Evolutionary conservation across 768 basidiomycete species (phyloP).

Genomic region (Tylopilus rubrobrunneus): DNA sequence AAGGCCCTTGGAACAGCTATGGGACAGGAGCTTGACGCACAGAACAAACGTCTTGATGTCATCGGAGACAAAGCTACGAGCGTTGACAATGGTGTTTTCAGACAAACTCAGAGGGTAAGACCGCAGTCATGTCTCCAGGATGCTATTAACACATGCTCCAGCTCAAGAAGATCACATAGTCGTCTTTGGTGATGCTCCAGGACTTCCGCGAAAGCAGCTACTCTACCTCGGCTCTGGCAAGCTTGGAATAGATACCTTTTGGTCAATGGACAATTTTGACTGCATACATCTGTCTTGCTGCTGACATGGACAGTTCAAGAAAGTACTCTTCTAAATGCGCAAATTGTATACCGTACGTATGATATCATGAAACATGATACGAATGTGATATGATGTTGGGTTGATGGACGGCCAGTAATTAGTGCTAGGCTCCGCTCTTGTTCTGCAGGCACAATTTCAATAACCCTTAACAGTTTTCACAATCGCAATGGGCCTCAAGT

Average conservation of each 20-base stretch:
- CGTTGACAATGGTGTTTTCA: conserved; percentile 71
- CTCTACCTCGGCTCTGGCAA: neutral
- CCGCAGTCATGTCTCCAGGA: conserved; percentile 22
- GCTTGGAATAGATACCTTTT: conserved; percentile 20
- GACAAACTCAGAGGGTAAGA: conserved; percentile 78
- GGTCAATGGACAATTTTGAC: neutral
- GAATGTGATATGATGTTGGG: no score
- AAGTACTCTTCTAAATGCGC: neutral
- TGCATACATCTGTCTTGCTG: neutral
- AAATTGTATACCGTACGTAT: neutral
- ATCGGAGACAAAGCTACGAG: conserved; percentile 76
- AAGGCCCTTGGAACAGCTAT: conserved; percentile 77
- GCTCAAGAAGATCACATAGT: conserved; percentile 61
- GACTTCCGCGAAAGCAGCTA: neutral
- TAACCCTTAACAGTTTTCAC: no score
- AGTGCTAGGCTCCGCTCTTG: no score
- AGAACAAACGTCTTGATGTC: conserved; percentile 75
- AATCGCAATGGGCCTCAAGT: no score
- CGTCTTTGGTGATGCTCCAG: neutral
- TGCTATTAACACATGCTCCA: conserved; percentile 23
- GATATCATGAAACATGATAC: neutral
- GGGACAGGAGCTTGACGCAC: conserved; percentile 84
- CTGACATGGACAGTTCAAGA: neutral
- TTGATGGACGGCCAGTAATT: no score
- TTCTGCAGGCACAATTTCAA: no score